Evolutionary conservation across 139 green algal species (phyloP).

Genomic region (Pleodorina starrii): DNA sequence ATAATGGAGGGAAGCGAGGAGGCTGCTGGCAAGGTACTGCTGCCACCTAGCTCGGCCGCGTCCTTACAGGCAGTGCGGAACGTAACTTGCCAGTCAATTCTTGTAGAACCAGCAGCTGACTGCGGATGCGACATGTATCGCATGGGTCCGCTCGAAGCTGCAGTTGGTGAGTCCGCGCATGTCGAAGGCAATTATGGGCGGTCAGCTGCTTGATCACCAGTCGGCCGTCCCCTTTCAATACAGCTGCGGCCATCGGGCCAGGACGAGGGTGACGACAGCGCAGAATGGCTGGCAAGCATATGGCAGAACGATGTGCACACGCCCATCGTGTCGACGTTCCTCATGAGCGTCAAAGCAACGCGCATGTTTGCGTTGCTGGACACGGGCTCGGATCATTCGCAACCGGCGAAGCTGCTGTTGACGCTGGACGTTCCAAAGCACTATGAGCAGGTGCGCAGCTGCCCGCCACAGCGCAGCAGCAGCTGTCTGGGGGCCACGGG

Average conservation of each 20-base stretch:
- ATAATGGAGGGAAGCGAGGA: conserved; percentile 14
- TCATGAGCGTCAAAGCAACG: conserved; percentile 62
- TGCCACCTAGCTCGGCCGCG: neutral
- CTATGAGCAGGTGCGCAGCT: conserved; percentile 12
- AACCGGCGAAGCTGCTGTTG: conserved; percentile 23
- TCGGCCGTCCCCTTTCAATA: neutral
- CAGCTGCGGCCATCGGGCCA: conserved; percentile 28
- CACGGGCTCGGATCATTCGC: neutral
- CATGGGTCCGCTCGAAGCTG: conserved; percentile 71
- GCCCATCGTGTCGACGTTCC: conserved; percentile 51
- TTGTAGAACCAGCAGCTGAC: conserved; percentile 39
- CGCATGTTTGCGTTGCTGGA: conserved; percentile 68
- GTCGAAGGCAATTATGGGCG: neutral
- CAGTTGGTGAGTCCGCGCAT: conserved; percentile 64
- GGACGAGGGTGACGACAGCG: conserved; percentile 40
- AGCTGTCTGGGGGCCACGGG: neutral
- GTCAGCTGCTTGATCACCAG: neutral
- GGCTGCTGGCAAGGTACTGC: conserved; percentile 41
- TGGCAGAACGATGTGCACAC: conserved; percentile 62
- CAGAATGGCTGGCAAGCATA: conserved; percentile 54
- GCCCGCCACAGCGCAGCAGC: too few relatives aligned
- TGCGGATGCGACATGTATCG: conserved; percentile 61
- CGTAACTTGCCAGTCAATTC: neutral
- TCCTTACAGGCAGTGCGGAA: neutral
- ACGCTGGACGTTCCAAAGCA: conserved; percentile 47